Evolutionary conservation across 192 early-diverging fungal genomes (phyloP).

Genomic region (Podila minutissima): DNA sequence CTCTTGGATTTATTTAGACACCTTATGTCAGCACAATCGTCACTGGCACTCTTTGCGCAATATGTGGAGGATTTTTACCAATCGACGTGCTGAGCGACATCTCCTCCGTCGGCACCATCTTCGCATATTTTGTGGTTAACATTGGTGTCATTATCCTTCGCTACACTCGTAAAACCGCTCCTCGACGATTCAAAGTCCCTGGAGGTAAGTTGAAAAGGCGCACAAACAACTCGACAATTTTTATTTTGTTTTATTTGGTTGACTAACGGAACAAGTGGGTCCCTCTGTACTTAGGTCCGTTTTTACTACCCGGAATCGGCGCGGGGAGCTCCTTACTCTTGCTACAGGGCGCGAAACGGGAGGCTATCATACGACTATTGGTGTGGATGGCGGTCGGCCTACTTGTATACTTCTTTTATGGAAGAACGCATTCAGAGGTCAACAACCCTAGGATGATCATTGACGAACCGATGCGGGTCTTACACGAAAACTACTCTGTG

Average conservation of each 20-base stretch:
- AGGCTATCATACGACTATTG: conserved; percentile 77
- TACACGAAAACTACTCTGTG: conserved; percentile 36
- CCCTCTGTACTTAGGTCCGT: conserved; percentile 49
- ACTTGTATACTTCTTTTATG: conserved; percentile 75
- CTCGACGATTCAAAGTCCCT: conserved; percentile 78
- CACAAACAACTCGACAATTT: too few relatives aligned
- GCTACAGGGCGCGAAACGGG: conserved; percentile 69
- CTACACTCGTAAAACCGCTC: conserved; percentile 73
- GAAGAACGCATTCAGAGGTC: conserved; percentile 68
- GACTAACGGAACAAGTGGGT: not conserved
- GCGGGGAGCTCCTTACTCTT: conserved; percentile 68
- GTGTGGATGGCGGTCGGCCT: conserved; percentile 84
- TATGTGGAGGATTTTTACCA: conserved; percentile 79
- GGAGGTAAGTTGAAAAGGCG: conserved; percentile 48
- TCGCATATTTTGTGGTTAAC: conserved; percentile 89
- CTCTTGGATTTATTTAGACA: conserved; percentile 58
- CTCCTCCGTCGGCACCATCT: conserved; percentile 86
- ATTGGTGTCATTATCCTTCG: conserved; percentile 81
- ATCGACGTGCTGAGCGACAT: conserved; percentile 87
- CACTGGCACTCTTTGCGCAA: conserved; percentile 70
- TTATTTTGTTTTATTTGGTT: too few relatives aligned
- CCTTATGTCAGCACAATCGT: conserved; percentile 79
- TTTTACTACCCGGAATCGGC: conserved; percentile 71
- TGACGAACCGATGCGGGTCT: conserved; percentile 41
- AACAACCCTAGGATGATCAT: conserved; percentile 29